Base-by-base conservation (phyloP, 768 basidiomycete genomes). In the Butyriboletus loyo region DNA sequence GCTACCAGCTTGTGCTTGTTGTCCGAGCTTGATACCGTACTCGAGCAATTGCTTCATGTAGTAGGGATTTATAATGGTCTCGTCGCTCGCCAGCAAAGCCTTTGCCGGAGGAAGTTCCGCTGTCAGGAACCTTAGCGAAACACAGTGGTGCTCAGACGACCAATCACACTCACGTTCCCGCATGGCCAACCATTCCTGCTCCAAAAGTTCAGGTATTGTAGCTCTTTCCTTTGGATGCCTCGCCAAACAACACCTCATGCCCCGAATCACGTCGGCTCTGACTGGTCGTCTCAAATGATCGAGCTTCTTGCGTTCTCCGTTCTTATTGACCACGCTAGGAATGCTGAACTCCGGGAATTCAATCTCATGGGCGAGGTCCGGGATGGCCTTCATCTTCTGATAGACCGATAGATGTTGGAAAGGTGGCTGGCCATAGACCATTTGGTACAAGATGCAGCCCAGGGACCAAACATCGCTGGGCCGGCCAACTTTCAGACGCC, bases 381-480 rank as follows among this genome's bases (percentile, higher is more conserved):
- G 91, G 60, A 99, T 99, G 8, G 89, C 89, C 58, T 86, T 87
- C 89, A 98, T 94, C 75, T 97, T 98, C 62, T 90, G 86, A 44
- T 82, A 83, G 34, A 94, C 79, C 5, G 83, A 81, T 19, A 96
- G 79, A 57, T 89, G 85, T 35, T 89, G 84, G 77, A 98, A 99
- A 2, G 96, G 96, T 1, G 93, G 89, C 19, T 84, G 83, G 17
- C 96, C 93, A 63, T 98, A 98, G 11, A 98, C 82, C 93, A 99
- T 98, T 66, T 99, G 96, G 72, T 99, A 98, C 30, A 98, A 77
- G 64, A 99, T 99, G 70, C 93, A 96, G 2, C 96, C 96, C 2
- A 99, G 76, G 3, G 94, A 97, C 96, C 96, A 99, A 37, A 99
- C 92, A 67, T 99, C 96, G 48, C 90, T 93, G 0, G 94, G 85